A percentile compares a stretch with the other conserved stretches of the same genome.
These are phyloP conservation scores for Neurospora sp. DNA, from an alignment of 495 filamentous ascomycete genomes.

Conservation along the genomic window DNA sequence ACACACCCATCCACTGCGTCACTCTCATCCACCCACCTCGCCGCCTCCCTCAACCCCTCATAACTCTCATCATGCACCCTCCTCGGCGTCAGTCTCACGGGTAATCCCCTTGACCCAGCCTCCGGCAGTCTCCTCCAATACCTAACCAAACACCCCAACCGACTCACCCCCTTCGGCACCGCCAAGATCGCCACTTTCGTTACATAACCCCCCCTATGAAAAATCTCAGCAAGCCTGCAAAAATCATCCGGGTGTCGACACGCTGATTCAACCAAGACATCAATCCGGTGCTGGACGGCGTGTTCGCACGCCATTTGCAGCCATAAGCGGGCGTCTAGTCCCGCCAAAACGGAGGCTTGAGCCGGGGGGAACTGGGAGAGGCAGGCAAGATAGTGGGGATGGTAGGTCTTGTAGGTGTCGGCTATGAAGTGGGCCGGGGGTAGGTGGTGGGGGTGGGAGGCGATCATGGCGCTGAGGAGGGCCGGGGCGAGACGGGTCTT, in stretches of 20 bases:
- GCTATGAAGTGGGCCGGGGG: constrained; percentile 27
- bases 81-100: constrained; percentile 25
- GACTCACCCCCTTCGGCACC: constrained; percentile 21
- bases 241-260: constrained; percentile 26
- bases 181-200: constrained; percentile 24
- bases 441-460: neutral
- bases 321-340: constrained; percentile 24
- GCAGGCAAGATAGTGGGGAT: constrained; percentile 20
- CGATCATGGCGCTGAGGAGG: constrained; percentile 13
- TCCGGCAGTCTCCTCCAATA: constrained; percentile 19
- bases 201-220: constrained; percentile 13
- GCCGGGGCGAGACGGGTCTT: constrained; percentile 27
- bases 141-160: constrained; percentile 23
- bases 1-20: constrained; percentile 4
- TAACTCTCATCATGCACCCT: constrained; percentile 30
- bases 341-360: constrained; percentile 19
- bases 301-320: constrained; percentile 18
- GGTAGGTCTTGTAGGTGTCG: constrained; percentile 36
- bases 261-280: constrained; percentile 27
- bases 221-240: constrained; percentile 13
- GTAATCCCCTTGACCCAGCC: constrained; percentile 15
- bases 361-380: constrained; percentile 6
- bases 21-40: constrained; percentile 21
- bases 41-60: constrained; percentile 16
- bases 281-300: constrained; percentile 8